Percentiles rank a stretch among this genome's conserved stretches.
Conservation (phyloP, 2,329 filamentous ascomycete genomes). For the Penicillium decumbens region DNA sequence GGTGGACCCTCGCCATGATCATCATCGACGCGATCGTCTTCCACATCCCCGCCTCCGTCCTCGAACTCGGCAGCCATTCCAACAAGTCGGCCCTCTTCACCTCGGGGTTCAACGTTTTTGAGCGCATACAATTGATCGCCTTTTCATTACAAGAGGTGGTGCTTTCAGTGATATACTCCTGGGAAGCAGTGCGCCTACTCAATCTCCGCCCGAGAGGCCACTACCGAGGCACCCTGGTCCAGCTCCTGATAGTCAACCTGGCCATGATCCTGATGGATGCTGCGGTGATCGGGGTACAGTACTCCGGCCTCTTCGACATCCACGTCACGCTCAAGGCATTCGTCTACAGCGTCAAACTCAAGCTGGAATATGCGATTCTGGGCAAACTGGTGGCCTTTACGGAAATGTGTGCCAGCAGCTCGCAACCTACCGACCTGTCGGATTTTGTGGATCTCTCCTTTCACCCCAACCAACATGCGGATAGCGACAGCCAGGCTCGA, state of each 20-base stretch:
- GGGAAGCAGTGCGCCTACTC: conserved; percentile 49
- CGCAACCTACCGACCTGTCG: conserved; percentile 20
- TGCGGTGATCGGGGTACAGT: conserved; percentile 40
- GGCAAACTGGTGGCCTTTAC: conserved; percentile 35
- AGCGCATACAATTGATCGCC: conserved; percentile 52
- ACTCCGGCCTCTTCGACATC: conserved; percentile 39
- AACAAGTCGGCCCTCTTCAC: conserved; percentile 22
- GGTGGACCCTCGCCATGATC: conserved; percentile 42
- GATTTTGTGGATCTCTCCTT: conserved; percentile 24
- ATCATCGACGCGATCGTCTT: conserved; percentile 42
- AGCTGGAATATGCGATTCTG: conserved; percentile 46
- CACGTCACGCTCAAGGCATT: conserved; percentile 44
- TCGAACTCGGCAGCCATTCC: conserved; percentile 40
- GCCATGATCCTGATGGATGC: conserved; percentile 45
- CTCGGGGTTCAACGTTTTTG: conserved; percentile 42
- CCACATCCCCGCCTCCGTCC: conserved; percentile 40
- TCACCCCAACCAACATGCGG: conserved; percentile 9
- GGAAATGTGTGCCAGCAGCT: conserved; percentile 14
- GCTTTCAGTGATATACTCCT: conserved; percentile 51
- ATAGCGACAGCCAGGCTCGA: conserved; percentile 16
- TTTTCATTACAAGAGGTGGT: conserved; percentile 54
- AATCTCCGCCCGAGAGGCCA: conserved; percentile 39
- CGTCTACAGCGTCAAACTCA: conserved; percentile 47
- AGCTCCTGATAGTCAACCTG: conserved; percentile 47
- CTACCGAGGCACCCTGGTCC: conserved; percentile 40